These are phyloP conservation scores for Talaromyces sp. DNA, from an alignment of 2,329 filamentous ascomycete genomes.

Conservation along the genomic window DNA sequence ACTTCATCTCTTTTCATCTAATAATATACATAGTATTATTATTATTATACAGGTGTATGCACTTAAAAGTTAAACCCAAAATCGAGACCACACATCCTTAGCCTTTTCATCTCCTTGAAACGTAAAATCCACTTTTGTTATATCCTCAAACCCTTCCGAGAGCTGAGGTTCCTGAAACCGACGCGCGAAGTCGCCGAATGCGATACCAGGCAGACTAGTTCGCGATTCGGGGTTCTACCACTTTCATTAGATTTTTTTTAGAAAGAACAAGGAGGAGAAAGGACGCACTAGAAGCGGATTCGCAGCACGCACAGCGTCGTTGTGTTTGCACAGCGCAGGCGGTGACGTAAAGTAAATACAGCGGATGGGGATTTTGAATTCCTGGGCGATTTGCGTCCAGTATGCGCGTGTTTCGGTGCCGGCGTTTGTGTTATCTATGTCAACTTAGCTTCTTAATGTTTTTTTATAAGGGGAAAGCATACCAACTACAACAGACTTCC, in stretches of 20 bases:
- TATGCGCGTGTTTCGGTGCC: slow-evolving; percentile 69
- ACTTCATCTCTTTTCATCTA: background rate
- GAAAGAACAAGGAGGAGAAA: background rate
- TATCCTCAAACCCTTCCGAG: slow-evolving; percentile 78
- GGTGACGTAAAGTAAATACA: slow-evolving; percentile 80
- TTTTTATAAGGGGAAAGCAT: slow-evolving; percentile 35
- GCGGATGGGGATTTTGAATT: slow-evolving; percentile 67
- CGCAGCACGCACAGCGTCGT: slow-evolving; percentile 74
- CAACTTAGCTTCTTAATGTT: background rate
- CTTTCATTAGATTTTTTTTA: slow-evolving; percentile 8
- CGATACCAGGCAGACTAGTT: slow-evolving; percentile 66
- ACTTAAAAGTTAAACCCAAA: slow-evolving; percentile 53
- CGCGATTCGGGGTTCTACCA: slow-evolving; percentile 76
- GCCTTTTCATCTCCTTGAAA: slow-evolving; percentile 67
- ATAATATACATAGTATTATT: background rate
- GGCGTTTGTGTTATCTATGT: slow-evolving; percentile 86
- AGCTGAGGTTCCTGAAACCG: slow-evolving; percentile 67
- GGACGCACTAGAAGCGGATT: slow-evolving; percentile 37
- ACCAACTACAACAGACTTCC: slow-evolving; percentile 73
- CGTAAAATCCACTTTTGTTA: slow-evolving; percentile 68
- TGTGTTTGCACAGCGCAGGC: slow-evolving; percentile 70
- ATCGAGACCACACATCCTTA: slow-evolving; percentile 66
- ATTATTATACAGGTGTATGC: no score
- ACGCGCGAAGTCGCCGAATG: slow-evolving; percentile 70
- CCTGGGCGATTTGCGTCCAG: slow-evolving; percentile 71